A percentile compares a stretch with the other conserved stretches of the same genome.
Evolutionary conservation across 225 moss, liverwort and hornwort species (phyloP).

Genomic region (Pseudisothecium myosuroides): DNA sequence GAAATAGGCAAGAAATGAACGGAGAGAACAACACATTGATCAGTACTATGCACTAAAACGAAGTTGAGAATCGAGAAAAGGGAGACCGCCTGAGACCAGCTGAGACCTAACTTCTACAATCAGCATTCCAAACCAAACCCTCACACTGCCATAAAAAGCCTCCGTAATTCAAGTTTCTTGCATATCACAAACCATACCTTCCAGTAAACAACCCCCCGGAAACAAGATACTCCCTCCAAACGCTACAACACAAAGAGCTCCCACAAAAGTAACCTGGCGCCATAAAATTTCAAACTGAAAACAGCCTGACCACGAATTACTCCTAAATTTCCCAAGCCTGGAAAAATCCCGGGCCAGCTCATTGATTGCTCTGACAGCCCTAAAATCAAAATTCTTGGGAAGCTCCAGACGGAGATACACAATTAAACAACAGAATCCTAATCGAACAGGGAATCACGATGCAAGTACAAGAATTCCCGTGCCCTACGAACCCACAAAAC

Average conservation of each 20-base stretch:
- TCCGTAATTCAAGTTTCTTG: neutral
- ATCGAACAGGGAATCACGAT: neutral
- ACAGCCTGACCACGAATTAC: neutral
- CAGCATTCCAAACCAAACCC: neutral
- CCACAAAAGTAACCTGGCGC: neutral
- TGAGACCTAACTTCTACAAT: neutral
- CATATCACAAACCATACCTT: neutral
- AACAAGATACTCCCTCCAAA: neutral
- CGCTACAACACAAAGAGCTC: neutral
- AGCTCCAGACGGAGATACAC: neutral
- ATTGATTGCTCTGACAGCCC: conserved; percentile 3
- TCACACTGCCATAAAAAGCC: neutral
- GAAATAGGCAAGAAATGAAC: neutral
- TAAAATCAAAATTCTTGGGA: conserved; percentile 3
- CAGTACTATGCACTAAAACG: neutral
- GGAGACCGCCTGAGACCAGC: neutral
- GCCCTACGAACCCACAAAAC: neutral
- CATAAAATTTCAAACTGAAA: neutral
- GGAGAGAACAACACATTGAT: neutral
- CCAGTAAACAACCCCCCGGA: neutral
- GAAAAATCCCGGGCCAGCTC: neutral
- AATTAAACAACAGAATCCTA: neutral
- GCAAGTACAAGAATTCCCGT: neutral
- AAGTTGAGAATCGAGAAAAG: neutral
- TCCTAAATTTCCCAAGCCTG: neutral